Evolutionary conservation across 768 basidiomycete genomes (phyloP), one percentile per base, ranked within the genome.

Genomic region (Suillus decipiens): DNA sequence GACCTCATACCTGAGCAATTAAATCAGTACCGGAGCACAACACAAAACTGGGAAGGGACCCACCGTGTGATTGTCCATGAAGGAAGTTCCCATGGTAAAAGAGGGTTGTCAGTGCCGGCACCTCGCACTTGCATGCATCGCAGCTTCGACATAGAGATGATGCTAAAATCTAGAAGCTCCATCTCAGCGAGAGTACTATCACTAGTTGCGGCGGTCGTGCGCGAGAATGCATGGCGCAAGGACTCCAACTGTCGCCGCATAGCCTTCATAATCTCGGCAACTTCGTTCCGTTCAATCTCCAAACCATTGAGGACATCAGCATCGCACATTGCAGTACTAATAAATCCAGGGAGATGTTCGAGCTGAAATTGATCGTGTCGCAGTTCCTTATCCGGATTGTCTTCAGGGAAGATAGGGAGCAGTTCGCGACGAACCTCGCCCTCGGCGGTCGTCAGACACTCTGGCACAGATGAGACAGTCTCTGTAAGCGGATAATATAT

Each of bases 61-160:
- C 66, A 84, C 86, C 80, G 78, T 6, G 90, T 92, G 69, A 92
- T 91, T 2, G 90, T 90, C 90, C 90, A 92, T 64, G 79, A 82
- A 0, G 90, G 90, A 39, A 91, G 68, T 41, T 76, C 72, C 11
- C 64, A 60, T 4, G 61, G 55, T 12, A 74, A 34, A 2, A 10
- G 19, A 53, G 17, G 19, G 19, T 34, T 36, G 51, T 34, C 51
- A 34, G 19, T 53, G 51, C 31, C 51, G 10, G 19, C 19, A 11
- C 51, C 33, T 12, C 51, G 51, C 59, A 42, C 64, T 66, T 19
- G 64, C 11, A 48, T 61, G 37, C 70, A 72, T 67, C 86, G 87
- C 78, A 92, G 75, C 66, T 89, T 78, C 60, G 86, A 76, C 67
- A 92, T 78, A 5, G 89, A 87, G 61, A 90, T 89, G 61, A 92